Percentiles rank a stretch among this genome's conserved stretches.
phyloP scores from a whole-genome alignment of 192 early-diverging fungal genomes.

The Podila horticola region DNA sequence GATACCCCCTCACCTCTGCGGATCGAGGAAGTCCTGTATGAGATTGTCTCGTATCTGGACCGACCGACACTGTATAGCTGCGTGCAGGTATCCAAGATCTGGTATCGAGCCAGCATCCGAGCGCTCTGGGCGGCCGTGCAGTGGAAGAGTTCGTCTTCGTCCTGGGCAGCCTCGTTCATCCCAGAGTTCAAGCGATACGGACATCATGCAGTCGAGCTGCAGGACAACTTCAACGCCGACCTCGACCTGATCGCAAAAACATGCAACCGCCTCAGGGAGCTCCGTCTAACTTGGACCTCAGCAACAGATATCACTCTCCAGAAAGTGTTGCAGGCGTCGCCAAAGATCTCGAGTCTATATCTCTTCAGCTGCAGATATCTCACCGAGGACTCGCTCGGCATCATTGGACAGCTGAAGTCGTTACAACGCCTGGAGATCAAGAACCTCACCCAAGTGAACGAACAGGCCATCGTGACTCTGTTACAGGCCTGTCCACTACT shows the following conservation, averaged over 20 bases:
- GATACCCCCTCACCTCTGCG: constrained; percentile 18
- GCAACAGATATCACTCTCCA: constrained; percentile 19
- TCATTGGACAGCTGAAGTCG: constrained; percentile 6
- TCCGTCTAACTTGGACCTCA: constrained; percentile 39
- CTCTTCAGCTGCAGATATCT: constrained; percentile 34
- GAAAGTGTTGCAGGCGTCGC: constrained; percentile 17
- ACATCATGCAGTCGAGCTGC: constrained; percentile 33
- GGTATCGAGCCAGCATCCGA: constrained; percentile 30
- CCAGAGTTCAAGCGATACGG: constrained; percentile 46
- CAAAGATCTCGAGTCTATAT: constrained; percentile 27
- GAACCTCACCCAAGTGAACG: constrained; percentile 24
- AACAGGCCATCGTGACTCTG: constrained; percentile 10
- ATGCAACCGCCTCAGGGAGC: constrained; percentile 30
- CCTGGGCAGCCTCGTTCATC: constrained; percentile 15
- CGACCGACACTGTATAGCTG: constrained; percentile 27
- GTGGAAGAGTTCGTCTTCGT: constrained; percentile 25
- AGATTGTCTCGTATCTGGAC: constrained; percentile 40
- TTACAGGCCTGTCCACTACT: constrained; percentile 24
- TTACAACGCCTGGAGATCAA: constrained; percentile 30
- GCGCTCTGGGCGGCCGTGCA: constrained; percentile 28
- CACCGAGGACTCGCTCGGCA: constrained; percentile 9
- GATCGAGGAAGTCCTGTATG: constrained; percentile 42
- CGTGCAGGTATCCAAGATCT: constrained; percentile 27
- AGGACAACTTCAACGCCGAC: constrained; percentile 40
- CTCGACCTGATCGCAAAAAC: constrained; percentile 28